These are phyloP conservation scores for Verticillium dahliae DNA, from an alignment of 2,329 filamentous ascomycete species.

Conservation along the genomic window DNA sequence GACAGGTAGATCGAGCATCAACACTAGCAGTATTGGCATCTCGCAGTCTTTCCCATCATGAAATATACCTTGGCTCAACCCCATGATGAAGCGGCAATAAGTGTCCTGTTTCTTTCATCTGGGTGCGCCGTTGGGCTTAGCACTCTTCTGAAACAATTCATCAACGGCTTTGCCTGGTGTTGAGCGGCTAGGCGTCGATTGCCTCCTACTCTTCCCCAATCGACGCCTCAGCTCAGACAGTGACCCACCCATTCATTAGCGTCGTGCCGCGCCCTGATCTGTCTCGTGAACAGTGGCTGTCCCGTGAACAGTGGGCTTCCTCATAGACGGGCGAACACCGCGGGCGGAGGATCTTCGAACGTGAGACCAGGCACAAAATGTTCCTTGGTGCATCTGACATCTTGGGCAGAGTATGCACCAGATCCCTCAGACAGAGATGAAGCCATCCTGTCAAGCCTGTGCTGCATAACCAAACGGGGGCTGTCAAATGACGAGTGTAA, in stretches of 20 bases:
- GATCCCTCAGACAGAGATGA: too few species aligned
- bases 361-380: background rate
- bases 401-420: too few species aligned
- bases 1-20: background rate
- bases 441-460: too few species aligned
- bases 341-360: background rate
- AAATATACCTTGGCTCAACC: background rate
- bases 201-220: background rate
- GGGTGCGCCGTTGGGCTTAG: background rate
- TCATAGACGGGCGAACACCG: background rate
- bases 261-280: background rate
- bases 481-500: too few species aligned
- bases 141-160: background rate
- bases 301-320: background rate
- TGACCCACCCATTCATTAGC: background rate
- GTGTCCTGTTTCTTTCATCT: background rate
- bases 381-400: too few species aligned
- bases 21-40: background rate
- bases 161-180: background rate
- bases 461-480: too few species aligned
- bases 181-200: background rate
- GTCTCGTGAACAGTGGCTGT: background rate
- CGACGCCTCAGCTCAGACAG: background rate
- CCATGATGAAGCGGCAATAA: background rate
- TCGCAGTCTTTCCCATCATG: background rate